Percentiles rank a stretch among this genome's conserved stretches.
phyloP scores from a whole-genome alignment of 2,329 filamentous ascomycete species.

The Microascus cirrosus region DNA sequence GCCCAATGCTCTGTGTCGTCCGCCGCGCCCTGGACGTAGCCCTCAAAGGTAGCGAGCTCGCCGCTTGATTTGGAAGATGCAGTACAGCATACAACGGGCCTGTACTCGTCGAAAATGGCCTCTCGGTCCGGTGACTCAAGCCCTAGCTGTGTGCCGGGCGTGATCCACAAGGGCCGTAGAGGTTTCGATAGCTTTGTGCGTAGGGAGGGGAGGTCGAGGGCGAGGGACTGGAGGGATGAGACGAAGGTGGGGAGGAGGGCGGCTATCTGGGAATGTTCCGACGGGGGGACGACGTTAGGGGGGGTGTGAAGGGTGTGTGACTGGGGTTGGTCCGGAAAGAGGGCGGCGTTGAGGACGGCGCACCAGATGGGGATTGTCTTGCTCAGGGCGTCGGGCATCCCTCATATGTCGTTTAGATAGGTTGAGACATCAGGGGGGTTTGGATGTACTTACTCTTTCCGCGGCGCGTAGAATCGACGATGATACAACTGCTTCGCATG shows the following conservation, averaged over 20 bases:
- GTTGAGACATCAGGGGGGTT: neutral
- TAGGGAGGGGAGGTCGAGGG: slow-evolving; percentile 45
- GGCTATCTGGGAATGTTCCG: slow-evolving; percentile 72
- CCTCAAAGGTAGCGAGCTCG: slow-evolving; percentile 48
- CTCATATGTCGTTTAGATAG: slow-evolving; percentile 21
- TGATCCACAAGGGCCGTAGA: slow-evolving; percentile 70
- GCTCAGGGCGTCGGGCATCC: slow-evolving; percentile 86
- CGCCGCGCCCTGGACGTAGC: slow-evolving; percentile 86
- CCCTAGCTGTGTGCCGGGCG: slow-evolving; percentile 48
- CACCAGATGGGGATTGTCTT: slow-evolving; percentile 95
- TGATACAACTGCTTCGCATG: slow-evolving; percentile 51
- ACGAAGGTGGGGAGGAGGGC: slow-evolving; percentile 45
- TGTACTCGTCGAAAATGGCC: slow-evolving; percentile 43
- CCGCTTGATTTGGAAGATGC: slow-evolving; percentile 62
- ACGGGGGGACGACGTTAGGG: slow-evolving; percentile 58
- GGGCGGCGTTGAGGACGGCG: slow-evolving; percentile 65
- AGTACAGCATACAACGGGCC: slow-evolving; percentile 75
- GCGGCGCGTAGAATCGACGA: slow-evolving; percentile 86
- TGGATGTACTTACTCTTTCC: slow-evolving; percentile 57
- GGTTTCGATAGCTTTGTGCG: slow-evolving; percentile 54
- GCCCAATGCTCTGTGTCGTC: slow-evolving; percentile 96
- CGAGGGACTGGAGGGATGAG: slow-evolving; percentile 39
- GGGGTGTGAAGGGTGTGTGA: slow-evolving; percentile 55
- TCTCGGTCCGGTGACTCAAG: slow-evolving; percentile 12
- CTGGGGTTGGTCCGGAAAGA: slow-evolving; percentile 52